Evolutionary conservation across 202 grass and related monocot species (phyloP).

Genomic region (Panicum hallii): DNA sequence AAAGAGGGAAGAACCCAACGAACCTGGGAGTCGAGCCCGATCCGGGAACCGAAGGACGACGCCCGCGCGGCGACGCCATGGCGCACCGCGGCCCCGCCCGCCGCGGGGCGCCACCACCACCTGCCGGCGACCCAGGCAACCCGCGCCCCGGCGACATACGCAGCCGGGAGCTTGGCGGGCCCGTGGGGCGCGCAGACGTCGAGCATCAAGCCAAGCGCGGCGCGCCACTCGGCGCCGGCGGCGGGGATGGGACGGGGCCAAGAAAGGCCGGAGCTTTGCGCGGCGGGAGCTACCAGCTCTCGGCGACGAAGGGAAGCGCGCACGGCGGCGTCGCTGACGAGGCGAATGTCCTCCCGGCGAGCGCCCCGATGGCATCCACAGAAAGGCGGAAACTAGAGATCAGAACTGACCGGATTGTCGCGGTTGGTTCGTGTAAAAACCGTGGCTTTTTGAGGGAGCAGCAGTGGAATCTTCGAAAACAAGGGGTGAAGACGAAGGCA

Average conservation of each 20-base stretch:
- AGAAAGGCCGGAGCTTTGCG: slow-evolving; percentile 28
- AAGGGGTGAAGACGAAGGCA: not conserved
- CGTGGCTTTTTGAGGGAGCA: slow-evolving; percentile 14
- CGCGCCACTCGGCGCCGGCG: slow-evolving; percentile 16
- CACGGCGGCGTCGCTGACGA: slow-evolving; percentile 30
- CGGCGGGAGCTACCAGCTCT: not conserved
- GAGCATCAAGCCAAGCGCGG: slow-evolving; percentile 62
- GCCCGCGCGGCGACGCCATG: slow-evolving; percentile 61
- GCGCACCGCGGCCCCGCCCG: slow-evolving; percentile 35
- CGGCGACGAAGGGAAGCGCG: not conserved
- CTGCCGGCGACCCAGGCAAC: slow-evolving; percentile 36
- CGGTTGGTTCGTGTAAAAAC: slow-evolving; percentile 9
- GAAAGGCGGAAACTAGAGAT: slow-evolving; percentile 29
- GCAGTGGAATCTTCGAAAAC: slow-evolving; percentile 19
- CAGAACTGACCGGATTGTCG: slow-evolving; percentile 8
- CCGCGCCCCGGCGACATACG: slow-evolving; percentile 33
- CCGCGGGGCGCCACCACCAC: slow-evolving; percentile 55
- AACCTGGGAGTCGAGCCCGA: slow-evolving; percentile 95
- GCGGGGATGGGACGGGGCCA: not conserved
- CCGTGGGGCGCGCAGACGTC: slow-evolving; percentile 57
- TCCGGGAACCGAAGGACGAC: slow-evolving; percentile 64
- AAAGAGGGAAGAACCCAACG: not conserved
- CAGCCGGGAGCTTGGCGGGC: slow-evolving; percentile 45
- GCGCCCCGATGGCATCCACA: slow-evolving; percentile 54
- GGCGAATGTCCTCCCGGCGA: slow-evolving; percentile 30